Conservation (phyloP, 345 rosid genomes). For the Cochlearia excelsa region DNA sequence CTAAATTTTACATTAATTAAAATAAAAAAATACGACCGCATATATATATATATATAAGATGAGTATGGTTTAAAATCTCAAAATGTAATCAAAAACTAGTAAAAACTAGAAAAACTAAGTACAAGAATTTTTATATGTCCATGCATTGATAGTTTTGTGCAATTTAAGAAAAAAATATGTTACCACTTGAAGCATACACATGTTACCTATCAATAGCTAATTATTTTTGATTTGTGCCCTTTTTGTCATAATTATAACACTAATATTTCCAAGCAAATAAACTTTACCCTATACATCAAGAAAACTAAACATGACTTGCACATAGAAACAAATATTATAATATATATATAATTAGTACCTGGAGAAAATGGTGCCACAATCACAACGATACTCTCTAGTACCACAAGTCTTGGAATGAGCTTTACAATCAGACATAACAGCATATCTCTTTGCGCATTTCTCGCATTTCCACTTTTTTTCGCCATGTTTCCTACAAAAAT, state of each 20-base stretch:
- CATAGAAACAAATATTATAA: not conserved
- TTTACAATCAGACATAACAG: constrained; percentile 96
- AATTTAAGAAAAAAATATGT: not conserved
- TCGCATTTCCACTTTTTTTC: constrained; percentile 99
- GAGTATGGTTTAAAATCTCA: not conserved
- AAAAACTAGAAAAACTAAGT: too few species aligned
- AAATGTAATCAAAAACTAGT: not conserved
- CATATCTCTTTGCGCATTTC: constrained; percentile 88
- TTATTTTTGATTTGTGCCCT: not conserved
- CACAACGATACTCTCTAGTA: constrained; percentile 91
- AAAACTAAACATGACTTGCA: constrained; percentile 9
- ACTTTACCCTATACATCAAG: constrained; percentile 26
- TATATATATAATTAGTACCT: constrained; percentile 43
- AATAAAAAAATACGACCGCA: too few species aligned
- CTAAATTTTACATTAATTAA: too few species aligned
- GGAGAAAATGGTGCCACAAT: constrained; percentile 91
- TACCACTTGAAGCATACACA: constrained; percentile 3
- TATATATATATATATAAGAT: too few species aligned
- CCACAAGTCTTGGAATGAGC: constrained; percentile 99
- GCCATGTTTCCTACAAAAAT: constrained; percentile 93
- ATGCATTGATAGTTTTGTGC: not conserved
- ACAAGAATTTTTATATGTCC: not conserved
- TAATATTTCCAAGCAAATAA: constrained; percentile 19
- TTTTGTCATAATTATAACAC: constrained; percentile 14
- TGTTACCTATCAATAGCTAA: too few species aligned